Evolutionary conservation across 768 basidiomycete genomes (phyloP).

Genomic region (Mycena vulgaris): DNA sequence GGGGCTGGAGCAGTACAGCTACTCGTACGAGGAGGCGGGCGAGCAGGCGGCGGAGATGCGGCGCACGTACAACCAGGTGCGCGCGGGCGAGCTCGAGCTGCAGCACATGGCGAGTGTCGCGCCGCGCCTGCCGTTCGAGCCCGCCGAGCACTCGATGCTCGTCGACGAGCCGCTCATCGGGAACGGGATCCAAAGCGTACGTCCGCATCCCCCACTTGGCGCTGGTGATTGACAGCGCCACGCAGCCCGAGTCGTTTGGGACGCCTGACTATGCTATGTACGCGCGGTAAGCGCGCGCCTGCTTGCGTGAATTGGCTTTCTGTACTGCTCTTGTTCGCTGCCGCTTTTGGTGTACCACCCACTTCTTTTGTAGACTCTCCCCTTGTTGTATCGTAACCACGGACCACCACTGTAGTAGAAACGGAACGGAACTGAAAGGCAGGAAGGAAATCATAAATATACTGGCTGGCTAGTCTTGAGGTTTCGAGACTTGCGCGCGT

Average conservation of each 20-base stretch:
- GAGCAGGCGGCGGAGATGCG: conserved; percentile 83
- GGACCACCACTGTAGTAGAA: conserved; percentile 26
- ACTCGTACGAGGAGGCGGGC: conserved; percentile 89
- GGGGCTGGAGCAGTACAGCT: conserved; percentile 90
- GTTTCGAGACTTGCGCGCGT: neutral
- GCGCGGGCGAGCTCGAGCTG: conserved; percentile 60
- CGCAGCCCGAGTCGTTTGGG: conserved; percentile 32
- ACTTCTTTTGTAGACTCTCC: conserved; percentile 27
- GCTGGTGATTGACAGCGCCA: conserved; percentile 5
- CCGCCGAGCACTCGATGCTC: conserved; percentile 46
- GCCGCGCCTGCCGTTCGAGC: conserved; percentile 51
- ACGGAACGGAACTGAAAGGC: neutral
- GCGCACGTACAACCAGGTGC: conserved; percentile 61
- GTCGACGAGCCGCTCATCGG: conserved; percentile 47
- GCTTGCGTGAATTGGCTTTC: conserved; percentile 1
- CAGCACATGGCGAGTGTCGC: conserved; percentile 63
- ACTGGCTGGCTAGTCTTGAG: neutral
- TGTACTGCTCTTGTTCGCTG: neutral
- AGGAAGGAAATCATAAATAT: neutral
- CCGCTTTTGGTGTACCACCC: too few relatives aligned
- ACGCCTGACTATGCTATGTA: conserved; percentile 32
- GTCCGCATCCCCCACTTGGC: neutral
- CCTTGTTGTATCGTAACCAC: conserved; percentile 34
- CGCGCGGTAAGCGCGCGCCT: conserved; percentile 14
- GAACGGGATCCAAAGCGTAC: conserved; percentile 33